Evolutionary conservation across 805 yeast genomes (phyloP).

Genomic region (Ogataea parapolymorpha): DNA sequence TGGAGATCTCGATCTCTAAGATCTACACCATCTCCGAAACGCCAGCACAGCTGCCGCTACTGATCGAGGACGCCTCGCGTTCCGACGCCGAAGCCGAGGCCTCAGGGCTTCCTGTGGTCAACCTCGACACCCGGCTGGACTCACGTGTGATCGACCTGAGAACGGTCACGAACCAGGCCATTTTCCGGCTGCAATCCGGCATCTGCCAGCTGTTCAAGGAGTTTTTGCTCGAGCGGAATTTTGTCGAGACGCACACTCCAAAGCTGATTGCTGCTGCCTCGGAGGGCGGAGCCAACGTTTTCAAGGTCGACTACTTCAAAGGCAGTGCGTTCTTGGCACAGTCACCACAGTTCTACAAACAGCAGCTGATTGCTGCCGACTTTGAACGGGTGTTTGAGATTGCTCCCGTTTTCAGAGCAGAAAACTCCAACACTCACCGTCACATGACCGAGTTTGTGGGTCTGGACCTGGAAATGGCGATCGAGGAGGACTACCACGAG

Average conservation of each 20-base stretch:
- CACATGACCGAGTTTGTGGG: constrained; percentile 99
- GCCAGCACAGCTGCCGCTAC: constrained; percentile 88
- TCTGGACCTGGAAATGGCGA: constrained; percentile 95
- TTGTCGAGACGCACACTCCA: constrained; percentile 94
- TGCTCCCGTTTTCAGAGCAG: constrained; percentile 99
- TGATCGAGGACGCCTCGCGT: constrained; percentile 95
- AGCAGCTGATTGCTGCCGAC: constrained; percentile 96
- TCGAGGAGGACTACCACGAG: constrained; percentile 98
- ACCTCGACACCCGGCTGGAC: constrained; percentile 94
- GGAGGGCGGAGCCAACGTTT: constrained; percentile 97
- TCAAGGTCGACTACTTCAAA: constrained; percentile 90
- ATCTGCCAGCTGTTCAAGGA: constrained; percentile 88
- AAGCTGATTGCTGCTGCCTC: constrained; percentile 92
- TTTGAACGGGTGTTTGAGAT: constrained; percentile 94
- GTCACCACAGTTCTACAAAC: constrained; percentile 97
- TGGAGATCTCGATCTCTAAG: constrained; percentile 75
- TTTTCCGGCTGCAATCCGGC: constrained; percentile 89
- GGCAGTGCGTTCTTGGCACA: constrained; percentile 93
- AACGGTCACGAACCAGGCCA: constrained; percentile 96
- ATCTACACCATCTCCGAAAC: constrained; percentile 79
- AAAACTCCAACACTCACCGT: constrained; percentile 97
- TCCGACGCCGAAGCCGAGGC: constrained; percentile 93
- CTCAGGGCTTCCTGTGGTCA: constrained; percentile 87
- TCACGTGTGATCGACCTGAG: constrained; percentile 94
- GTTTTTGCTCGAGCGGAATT: constrained; percentile 62